phyloP scores from a whole-genome alignment of 108 stramenopile species.

The Conticribra weissflogii region DNA sequence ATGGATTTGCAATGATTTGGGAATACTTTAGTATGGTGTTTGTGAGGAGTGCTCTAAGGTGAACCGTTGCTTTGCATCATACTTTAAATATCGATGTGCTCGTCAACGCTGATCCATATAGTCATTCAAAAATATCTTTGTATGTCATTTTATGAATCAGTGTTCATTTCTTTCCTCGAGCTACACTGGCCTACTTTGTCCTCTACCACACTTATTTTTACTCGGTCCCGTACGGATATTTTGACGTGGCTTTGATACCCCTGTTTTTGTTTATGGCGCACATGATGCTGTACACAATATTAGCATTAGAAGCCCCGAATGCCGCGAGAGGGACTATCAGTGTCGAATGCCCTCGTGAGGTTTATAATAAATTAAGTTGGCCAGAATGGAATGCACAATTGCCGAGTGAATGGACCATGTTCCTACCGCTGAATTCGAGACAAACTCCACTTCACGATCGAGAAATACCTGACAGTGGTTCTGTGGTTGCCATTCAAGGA shows the following conservation, averaged over 20 bases:
- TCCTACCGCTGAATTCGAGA: constrained; percentile 60
- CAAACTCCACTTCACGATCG: constrained; percentile 47
- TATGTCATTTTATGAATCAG: no score
- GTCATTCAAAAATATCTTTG: no score
- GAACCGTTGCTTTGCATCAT: constrained; percentile 3
- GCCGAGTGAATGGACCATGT: constrained; percentile 69
- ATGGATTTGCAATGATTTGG: constrained; percentile 65
- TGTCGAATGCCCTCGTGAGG: constrained; percentile 64
- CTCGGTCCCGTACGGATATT: constrained; percentile 66
- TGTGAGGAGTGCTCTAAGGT: constrained; percentile 40
- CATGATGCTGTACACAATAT: constrained; percentile 62
- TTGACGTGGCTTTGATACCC: constrained; percentile 59
- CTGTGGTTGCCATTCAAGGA: not conserved
- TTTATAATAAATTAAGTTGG: constrained; percentile 69
- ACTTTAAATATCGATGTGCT: no score
- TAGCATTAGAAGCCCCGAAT: constrained; percentile 62
- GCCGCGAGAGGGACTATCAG: constrained; percentile 54
- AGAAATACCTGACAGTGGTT: constrained; percentile 17
- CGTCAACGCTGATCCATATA: no score
- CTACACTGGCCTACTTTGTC: constrained; percentile 58
- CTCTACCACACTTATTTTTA: constrained; percentile 74
- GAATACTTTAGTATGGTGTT: constrained; percentile 75
- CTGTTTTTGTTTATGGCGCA: constrained; percentile 50
- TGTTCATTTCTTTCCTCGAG: constrained; percentile 64
- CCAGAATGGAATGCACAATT: constrained; percentile 56